These are phyloP conservation scores for Sarcodon sp. DNA, from an alignment of 768 basidiomycete genomes.

Conservation along the genomic window DNA sequence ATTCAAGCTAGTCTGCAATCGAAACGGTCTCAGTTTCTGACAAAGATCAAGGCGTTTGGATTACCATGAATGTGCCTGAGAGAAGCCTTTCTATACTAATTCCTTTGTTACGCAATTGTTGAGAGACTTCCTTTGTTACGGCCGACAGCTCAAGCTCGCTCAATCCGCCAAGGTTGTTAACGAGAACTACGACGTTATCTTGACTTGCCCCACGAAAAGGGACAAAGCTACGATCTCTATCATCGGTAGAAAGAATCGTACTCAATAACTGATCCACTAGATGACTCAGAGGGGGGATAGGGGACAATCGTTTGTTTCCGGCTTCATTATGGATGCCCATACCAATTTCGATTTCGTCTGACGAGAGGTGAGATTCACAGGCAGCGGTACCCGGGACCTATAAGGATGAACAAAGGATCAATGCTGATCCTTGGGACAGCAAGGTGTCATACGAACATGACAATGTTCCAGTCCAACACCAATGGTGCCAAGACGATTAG, in stretches of 20 bases:
- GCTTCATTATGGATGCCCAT: conserved; percentile 90
- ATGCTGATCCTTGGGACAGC: not conserved
- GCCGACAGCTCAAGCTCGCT: conserved; percentile 73
- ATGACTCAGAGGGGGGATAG: conserved; percentile 55
- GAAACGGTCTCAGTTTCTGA: not conserved
- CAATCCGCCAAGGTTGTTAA: conserved; percentile 83
- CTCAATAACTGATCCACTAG: conserved; percentile 62
- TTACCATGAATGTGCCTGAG: conserved; percentile 81
- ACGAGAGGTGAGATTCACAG: conserved; percentile 37
- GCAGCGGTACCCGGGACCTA: conserved; percentile 72
- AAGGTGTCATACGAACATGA: conserved; percentile 36
- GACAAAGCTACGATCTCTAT: conserved; percentile 68
- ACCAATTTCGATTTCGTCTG: conserved; percentile 74
- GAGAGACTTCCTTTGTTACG: conserved; percentile 48
- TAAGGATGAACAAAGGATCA: not conserved
- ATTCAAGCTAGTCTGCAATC: conserved; percentile 66
- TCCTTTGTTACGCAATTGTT: conserved; percentile 38
- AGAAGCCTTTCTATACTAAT: conserved; percentile 52
- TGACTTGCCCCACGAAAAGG: conserved; percentile 47
- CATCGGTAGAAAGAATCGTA: conserved; percentile 56
- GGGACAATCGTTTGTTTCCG: conserved; percentile 54
- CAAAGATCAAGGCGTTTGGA: conserved; percentile 1
- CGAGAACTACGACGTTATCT: conserved; percentile 65
- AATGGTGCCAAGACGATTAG: conserved; percentile 63
- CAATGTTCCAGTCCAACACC: conserved; percentile 85